Evolutionary conservation across 1,284 basidiomycete species (phyloP).

Genomic region (Entoloma clypeatum): DNA sequence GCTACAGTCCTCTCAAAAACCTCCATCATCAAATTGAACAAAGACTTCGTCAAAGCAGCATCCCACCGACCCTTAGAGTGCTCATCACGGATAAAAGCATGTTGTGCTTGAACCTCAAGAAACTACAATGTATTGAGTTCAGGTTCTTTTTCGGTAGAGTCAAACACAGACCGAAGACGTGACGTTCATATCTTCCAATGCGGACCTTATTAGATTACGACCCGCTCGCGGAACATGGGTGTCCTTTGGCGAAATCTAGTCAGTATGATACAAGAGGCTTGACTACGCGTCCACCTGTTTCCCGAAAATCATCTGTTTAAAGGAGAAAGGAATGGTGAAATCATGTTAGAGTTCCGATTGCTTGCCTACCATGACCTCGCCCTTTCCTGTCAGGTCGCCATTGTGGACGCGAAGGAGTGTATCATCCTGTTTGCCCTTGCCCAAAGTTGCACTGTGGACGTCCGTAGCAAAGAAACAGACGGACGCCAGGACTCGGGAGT

Average conservation of each 20-base stretch:
- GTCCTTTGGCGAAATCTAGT: slow-evolving; percentile 43
- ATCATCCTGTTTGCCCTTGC: slow-evolving; percentile 81
- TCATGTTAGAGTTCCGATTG: background rate
- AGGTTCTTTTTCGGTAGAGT: background rate
- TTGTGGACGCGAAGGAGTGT: slow-evolving; percentile 66
- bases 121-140: slow-evolving; percentile 49
- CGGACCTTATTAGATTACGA: slow-evolving; percentile 77
- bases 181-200: slow-evolving; percentile 75
- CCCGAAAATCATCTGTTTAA: slow-evolving; percentile 83
- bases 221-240: slow-evolving; percentile 87
- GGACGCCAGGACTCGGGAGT: slow-evolving; percentile 75
- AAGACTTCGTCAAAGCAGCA: slow-evolving; percentile 76
- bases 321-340: background rate
- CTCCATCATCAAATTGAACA: slow-evolving; percentile 88
- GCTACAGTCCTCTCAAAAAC: slow-evolving; percentile 86
- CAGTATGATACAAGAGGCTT: background rate
- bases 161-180: slow-evolving; percentile 54
- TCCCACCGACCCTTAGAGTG: slow-evolving; percentile 91
- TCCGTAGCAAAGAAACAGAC: slow-evolving; percentile 95
- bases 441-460: slow-evolving; percentile 80
- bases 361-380: slow-evolving; percentile 72
- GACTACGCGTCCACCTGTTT: slow-evolving; percentile 62
- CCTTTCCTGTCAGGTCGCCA: slow-evolving; percentile 73
- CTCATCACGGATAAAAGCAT: slow-evolving; percentile 91
- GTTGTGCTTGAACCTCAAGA: slow-evolving; percentile 89